These are phyloP conservation scores for Sphaerobolus stellatus DNA, from an alignment of 1,284 basidiomycete species.

Conservation along the genomic window DNA sequence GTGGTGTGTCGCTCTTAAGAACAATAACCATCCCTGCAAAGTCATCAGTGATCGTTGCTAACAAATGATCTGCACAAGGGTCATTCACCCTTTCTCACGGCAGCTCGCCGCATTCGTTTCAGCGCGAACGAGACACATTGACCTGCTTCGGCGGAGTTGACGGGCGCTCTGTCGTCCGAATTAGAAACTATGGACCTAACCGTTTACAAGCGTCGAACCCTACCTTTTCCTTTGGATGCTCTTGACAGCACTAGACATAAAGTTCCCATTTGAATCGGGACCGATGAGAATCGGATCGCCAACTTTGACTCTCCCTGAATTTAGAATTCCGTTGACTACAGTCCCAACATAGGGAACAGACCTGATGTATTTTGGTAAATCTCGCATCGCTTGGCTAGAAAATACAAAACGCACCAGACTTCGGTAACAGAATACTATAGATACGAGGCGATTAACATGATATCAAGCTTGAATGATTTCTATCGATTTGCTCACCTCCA, in stretches of 20 bases:
- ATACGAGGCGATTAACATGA: constrained; percentile 12
- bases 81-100: constrained; percentile 77
- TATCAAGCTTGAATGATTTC: background rate
- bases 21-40: constrained; percentile 75
- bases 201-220: constrained; percentile 15
- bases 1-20: constrained; percentile 74
- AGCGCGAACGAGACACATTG: constrained; percentile 94
- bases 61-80: background rate
- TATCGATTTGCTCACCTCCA: constrained; percentile 61
- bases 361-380: constrained; percentile 35
- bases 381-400: constrained; percentile 7
- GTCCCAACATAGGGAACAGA: constrained; percentile 94
- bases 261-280: constrained; percentile 92
- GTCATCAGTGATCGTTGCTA: background rate
- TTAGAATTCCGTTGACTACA: constrained; percentile 90
- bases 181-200: background rate
- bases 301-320: constrained; percentile 71
- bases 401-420: constrained; percentile 55
- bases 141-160: constrained; percentile 86
- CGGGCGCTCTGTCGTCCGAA: constrained; percentile 61
- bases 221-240: constrained; percentile 93
- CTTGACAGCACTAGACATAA: constrained; percentile 78
- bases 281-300: constrained; percentile 87
- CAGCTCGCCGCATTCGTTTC: constrained; percentile 81
- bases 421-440: constrained; percentile 77